Conservation (phyloP, 176 grass and related monocot species). For the Tillandsia fasciculata region DNA sequence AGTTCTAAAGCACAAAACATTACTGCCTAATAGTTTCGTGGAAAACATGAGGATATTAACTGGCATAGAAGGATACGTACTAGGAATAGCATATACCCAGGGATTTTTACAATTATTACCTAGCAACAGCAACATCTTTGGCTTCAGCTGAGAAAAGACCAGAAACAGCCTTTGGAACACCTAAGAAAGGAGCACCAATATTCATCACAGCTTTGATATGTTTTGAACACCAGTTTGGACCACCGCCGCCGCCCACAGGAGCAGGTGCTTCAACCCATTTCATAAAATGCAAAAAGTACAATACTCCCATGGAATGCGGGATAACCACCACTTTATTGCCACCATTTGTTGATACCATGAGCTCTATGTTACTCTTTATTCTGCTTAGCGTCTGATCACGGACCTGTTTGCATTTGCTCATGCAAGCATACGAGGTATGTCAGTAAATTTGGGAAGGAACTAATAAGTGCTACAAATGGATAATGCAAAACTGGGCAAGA, state of each 20-base stretch:
- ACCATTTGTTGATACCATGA: slow-evolving; percentile 82
- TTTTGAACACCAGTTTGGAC: slow-evolving; percentile 77
- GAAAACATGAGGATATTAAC: too few species aligned
- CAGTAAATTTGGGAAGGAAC: neutral
- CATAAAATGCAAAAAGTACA: slow-evolving; percentile 99
- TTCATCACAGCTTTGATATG: slow-evolving; percentile 96
- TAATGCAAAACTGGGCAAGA: neutral
- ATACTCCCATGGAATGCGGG: slow-evolving; percentile 93
- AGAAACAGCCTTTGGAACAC: slow-evolving; percentile 82
- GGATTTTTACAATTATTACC: slow-evolving; percentile 24
- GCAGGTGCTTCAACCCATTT: slow-evolving; percentile 96
- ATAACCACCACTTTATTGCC: slow-evolving; percentile 96
- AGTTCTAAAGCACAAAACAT: too few species aligned
- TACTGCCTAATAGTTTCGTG: too few species aligned
- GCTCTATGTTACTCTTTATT: slow-evolving; percentile 96
- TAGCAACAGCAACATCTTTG: slow-evolving; percentile 97
- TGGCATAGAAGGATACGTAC: neutral
- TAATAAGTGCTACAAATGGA: neutral
- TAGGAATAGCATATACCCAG: neutral
- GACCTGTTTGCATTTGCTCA: slow-evolving; percentile 31
- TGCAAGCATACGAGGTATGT: too few species aligned
- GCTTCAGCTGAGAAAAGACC: slow-evolving; percentile 97
- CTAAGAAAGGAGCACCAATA: slow-evolving; percentile 95
- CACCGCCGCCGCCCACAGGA: slow-evolving; percentile 85
- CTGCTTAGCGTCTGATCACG: slow-evolving; percentile 95